phyloP scores from a whole-genome alignment of 2,329 filamentous ascomycete genomes.

The Thelonectria rubi region DNA sequence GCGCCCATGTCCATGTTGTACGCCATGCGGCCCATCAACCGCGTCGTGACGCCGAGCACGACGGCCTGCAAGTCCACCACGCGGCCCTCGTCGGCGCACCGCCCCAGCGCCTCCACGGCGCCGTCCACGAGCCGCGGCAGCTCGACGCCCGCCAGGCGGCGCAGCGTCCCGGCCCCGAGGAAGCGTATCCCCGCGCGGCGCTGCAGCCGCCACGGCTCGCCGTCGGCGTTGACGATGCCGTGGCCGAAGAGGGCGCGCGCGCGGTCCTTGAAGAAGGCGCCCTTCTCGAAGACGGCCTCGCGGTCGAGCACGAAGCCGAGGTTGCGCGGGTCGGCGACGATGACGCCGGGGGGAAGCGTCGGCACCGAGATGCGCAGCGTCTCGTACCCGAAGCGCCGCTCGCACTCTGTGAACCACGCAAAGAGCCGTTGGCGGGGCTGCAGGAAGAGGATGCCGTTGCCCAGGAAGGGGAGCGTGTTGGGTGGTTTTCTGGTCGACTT shows the following conservation, averaged over 20 bases:
- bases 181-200: slow-evolving; percentile 69
- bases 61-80: slow-evolving; percentile 66
- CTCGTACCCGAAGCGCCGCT: slow-evolving; percentile 64
- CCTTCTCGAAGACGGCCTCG: slow-evolving; percentile 68
- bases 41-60: slow-evolving; percentile 71
- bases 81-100: slow-evolving; percentile 33
- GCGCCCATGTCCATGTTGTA: slow-evolving; percentile 75
- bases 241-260: slow-evolving; percentile 71
- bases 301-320: slow-evolving; percentile 71
- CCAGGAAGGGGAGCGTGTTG: slow-evolving; percentile 63
- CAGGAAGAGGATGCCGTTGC: slow-evolving; percentile 70
- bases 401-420: slow-evolving; percentile 68
- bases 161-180: slow-evolving; percentile 65
- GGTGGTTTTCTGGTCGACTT: slow-evolving; percentile 53
- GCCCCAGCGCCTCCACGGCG: slow-evolving; percentile 52
- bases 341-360: slow-evolving; percentile 68
- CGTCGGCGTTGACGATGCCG: slow-evolving; percentile 74
- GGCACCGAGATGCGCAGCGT: slow-evolving; percentile 71
- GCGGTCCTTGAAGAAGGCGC: slow-evolving; percentile 67
- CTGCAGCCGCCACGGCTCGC: slow-evolving; percentile 69
- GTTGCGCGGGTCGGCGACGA: slow-evolving; percentile 69
- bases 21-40: slow-evolving; percentile 73
- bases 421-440: slow-evolving; percentile 68
- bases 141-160: slow-evolving; percentile 64
- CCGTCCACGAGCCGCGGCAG: slow-evolving; percentile 63